Evolutionary conservation across 163 green algal genomes (phyloP), one percentile per base, ranked within the genome.

Genomic region (Picocystis sp.): DNA sequence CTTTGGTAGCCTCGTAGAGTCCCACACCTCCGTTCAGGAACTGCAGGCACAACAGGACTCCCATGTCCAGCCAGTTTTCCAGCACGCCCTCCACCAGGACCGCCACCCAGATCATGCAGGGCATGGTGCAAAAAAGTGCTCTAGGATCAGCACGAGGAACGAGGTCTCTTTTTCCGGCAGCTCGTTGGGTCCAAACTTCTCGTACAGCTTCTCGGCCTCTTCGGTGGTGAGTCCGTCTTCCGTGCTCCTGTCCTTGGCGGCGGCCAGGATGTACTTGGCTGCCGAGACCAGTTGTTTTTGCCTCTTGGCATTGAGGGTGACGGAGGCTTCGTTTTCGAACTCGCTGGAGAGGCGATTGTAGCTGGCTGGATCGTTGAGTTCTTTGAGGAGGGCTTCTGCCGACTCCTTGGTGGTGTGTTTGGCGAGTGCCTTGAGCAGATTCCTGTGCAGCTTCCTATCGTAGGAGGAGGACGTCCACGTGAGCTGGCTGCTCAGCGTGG

Each of bases 61-160:
- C 70, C 17, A 72, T 60, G 49, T 80, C 75, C 5, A 73, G 24
- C 67, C 66, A 83, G 53, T 80, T 70, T 44, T 73, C 52, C n/a
- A 82, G 69, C 48, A 69, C 74, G 23, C 76, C 54, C 67, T 85
- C 76, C 35, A 90, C 71, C 47, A 83, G 67, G 53, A 85, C 75
- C 17, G 80, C 80, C 9, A 85, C 55, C 81, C 75, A 89, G 45
- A 92, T 88, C 73, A 91, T 87, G 50, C 87, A 73, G 45, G 81
- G 79, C 81, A 91, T 91, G 24, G 81, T 46, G 69, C 63, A 41
- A 66, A 65, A 43, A 88, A 67, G 64, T 82, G 68, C 22, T 57
- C 21, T 5, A 53, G 13, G 49, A 73, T 76, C 14, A 76, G 70
- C 1, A 72, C 21, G 65, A 69, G 81, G 43, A 79, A 81, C 52